These are phyloP conservation scores for Lepidium sativum DNA, from an alignment of 345 rosid genomes.

Conservation along the genomic window DNA sequence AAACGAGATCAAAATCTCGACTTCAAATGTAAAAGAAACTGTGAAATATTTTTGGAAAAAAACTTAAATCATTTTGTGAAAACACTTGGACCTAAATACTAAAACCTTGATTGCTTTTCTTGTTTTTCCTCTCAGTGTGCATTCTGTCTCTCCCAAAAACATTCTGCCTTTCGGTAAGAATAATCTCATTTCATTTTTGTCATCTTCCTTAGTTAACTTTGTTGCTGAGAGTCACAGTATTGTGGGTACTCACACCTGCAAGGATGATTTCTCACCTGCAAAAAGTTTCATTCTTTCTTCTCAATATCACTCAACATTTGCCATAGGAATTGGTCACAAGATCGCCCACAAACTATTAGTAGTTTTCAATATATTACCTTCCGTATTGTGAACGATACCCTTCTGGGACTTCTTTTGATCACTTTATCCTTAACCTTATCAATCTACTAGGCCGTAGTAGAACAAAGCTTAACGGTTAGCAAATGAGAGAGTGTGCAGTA, in stretches of 20 bases:
- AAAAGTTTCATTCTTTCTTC: not conserved
- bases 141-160: not conserved
- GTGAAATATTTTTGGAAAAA: too few species aligned
- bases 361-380: conserved; percentile 45
- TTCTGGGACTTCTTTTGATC: conserved; percentile 61
- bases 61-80: too few species aligned
- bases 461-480: not conserved
- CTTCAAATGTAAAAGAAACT: too few species aligned
- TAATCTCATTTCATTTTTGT: not conserved
- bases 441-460: conserved; percentile 39
- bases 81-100: too few species aligned
- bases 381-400: conserved; percentile 89
- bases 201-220: not conserved
- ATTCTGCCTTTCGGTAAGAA: too few species aligned
- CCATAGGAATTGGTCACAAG: not conserved
- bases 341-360: not conserved
- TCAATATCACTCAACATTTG: not conserved
- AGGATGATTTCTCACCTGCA: conserved; percentile 66
- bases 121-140: not conserved
- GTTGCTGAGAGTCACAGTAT: conserved; percentile 61
- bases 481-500: not conserved
- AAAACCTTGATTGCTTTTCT: not conserved
- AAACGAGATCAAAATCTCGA: too few species aligned
- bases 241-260: conserved; percentile 70
- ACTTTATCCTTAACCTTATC: conserved; percentile 61